These are phyloP conservation scores for Kazachstania bromeliacearum DNA, from an alignment of 805 yeast species.

Conservation along the genomic window DNA sequence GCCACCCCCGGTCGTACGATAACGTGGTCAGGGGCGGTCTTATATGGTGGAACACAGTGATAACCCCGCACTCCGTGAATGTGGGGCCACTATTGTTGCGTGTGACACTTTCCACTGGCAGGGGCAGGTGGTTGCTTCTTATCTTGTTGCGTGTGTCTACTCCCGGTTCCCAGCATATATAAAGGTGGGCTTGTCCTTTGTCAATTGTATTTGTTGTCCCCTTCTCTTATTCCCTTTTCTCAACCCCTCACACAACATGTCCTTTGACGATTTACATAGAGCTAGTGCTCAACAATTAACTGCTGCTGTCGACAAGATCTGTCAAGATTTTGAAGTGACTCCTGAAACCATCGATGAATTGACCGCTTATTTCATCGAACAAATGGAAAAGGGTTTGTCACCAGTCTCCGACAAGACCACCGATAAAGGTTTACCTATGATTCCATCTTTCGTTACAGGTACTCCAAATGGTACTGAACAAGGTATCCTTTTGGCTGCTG, in stretches of 20 bases:
- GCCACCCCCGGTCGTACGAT: too few relatives aligned
- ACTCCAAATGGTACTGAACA: constrained; percentile 82
- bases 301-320: constrained; percentile 20
- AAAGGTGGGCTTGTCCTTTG: neutral
- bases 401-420: constrained; percentile 19
- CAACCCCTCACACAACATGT: constrained; percentile 12
- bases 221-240: neutral
- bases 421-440: constrained; percentile 65
- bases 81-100: neutral
- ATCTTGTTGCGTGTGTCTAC: neutral
- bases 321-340: constrained; percentile 21
- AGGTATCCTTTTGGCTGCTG: constrained; percentile 83
- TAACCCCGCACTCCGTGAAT: neutral
- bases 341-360: constrained; percentile 23
- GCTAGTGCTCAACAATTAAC: constrained; percentile 17
- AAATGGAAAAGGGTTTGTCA: constrained; percentile 51
- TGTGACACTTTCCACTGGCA: neutral
- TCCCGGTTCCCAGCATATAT: neutral
- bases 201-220: neutral
- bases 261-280: constrained; percentile 25
- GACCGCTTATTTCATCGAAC: constrained; percentile 45
- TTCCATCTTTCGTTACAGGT: constrained; percentile 80
- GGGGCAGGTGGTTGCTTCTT: neutral
- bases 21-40: neutral
- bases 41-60: too few relatives aligned